Evolutionary conservation across 2,329 filamentous ascomycete genomes (phyloP).

Genomic region (Fusarium sp.): DNA sequence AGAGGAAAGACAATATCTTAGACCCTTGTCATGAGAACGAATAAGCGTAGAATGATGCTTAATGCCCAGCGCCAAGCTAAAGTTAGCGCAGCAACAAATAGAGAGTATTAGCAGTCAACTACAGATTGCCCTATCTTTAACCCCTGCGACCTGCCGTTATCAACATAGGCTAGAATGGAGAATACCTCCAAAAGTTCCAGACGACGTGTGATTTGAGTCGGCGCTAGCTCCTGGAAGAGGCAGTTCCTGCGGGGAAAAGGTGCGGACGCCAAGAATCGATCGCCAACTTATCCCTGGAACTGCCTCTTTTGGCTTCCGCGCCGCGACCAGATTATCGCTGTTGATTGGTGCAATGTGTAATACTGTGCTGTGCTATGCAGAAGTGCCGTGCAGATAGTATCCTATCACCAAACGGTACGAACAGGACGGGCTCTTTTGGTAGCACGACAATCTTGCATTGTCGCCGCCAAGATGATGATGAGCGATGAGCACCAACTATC

Average conservation of each 20-base stretch:
- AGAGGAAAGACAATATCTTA: constrained; percentile 3
- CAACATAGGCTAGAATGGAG: constrained; percentile 39
- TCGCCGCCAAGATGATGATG: background rate
- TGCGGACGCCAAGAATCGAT: constrained; percentile 40
- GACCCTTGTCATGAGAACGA: constrained; percentile 27
- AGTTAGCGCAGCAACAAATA: too few species aligned
- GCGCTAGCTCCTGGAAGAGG: constrained; percentile 46
- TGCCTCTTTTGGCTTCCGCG: constrained; percentile 42
- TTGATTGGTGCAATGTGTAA: constrained; percentile 33
- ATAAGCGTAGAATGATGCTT: constrained; percentile 43
- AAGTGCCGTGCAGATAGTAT: constrained; percentile 23
- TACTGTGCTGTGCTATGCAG: constrained; percentile 26
- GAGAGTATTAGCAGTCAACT: too few species aligned
- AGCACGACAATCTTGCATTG: background rate
- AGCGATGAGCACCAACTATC: background rate
- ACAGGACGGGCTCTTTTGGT: background rate
- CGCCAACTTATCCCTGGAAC: constrained; percentile 38
- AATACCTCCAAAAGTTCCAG: constrained; percentile 44
- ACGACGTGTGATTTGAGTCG: constrained; percentile 40
- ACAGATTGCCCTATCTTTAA: background rate
- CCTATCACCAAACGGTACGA: constrained; percentile 20
- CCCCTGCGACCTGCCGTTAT: constrained; percentile 48
- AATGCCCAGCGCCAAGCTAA: constrained; percentile 13
- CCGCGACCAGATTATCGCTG: constrained; percentile 6
- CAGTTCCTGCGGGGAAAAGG: constrained; percentile 40